Conservation (phyloP, 805 yeast genomes). For the Candida easanensis region DNA sequence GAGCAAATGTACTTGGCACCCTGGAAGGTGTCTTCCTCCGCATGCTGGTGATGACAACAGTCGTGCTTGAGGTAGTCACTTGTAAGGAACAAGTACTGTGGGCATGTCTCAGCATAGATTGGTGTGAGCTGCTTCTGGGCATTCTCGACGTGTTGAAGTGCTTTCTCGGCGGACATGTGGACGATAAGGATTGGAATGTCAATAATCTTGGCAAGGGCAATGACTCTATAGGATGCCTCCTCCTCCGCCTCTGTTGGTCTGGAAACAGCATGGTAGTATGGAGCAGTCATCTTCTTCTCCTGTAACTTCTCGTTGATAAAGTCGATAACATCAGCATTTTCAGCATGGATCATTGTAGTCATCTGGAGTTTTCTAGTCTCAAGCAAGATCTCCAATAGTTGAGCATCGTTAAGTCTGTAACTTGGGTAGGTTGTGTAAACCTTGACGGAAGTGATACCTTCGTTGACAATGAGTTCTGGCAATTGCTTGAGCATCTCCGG, state of each 20-base stretch:
- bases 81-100: constrained; percentile 45
- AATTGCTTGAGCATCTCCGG: constrained; percentile 31
- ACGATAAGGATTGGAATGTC: constrained; percentile 46
- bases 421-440: constrained; percentile 46
- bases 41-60: constrained; percentile 26
- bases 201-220: constrained; percentile 40
- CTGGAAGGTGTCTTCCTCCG: constrained; percentile 34
- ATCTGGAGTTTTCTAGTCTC: constrained; percentile 39
- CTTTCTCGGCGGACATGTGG: constrained; percentile 44
- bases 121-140: constrained; percentile 42
- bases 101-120: constrained; percentile 49
- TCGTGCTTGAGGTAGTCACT: constrained; percentile 34
- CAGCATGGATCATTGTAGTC: constrained; percentile 53
- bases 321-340: constrained; percentile 44
- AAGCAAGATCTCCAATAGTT: constrained; percentile 37
- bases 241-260: constrained; percentile 46
- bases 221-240: constrained; percentile 49
- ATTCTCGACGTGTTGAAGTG: constrained; percentile 37
- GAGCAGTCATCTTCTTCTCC: constrained; percentile 36
- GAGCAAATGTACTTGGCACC: constrained; percentile 52
- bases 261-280: constrained; percentile 44
- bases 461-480: constrained; percentile 31
- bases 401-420: constrained; percentile 38
- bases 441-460: constrained; percentile 24
- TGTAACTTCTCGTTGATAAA: constrained; percentile 40